Evolutionary conservation across 2,329 filamentous ascomycete species (phyloP).

Genomic region (Monosporascus ibericus): DNA sequence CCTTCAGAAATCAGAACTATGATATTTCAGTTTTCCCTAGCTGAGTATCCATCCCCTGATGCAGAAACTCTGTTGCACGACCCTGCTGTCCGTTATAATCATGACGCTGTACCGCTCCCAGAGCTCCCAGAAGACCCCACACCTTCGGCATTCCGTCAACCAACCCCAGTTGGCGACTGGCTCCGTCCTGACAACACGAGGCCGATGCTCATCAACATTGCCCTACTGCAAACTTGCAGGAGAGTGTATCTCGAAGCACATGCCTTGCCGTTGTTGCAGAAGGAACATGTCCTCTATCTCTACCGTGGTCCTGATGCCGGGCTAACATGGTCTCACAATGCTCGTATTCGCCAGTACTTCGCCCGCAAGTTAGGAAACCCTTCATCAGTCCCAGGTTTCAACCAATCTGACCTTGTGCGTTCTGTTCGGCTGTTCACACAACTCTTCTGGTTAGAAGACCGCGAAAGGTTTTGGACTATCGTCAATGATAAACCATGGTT

Average conservation of each 20-base stretch:
- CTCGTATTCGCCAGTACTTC: constrained; percentile 14
- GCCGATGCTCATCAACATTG: constrained; percentile 13
- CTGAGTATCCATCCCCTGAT: constrained; percentile 11
- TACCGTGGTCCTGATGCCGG: constrained; percentile 3
- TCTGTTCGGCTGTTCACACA: constrained; percentile 12
- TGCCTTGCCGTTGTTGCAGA: constrained; percentile 21
- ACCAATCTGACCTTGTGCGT: constrained; percentile 9
- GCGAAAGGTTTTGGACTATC: constrained; percentile 3
- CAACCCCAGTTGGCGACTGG: constrained; percentile 13
- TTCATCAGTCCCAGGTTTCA: constrained; percentile 1
- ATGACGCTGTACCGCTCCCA: not conserved
- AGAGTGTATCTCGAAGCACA: constrained; percentile 28
- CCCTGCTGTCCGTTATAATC: constrained; percentile 14
- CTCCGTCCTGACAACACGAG: constrained; percentile 25
- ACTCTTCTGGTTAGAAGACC: constrained; percentile 20
- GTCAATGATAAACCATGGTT: constrained; percentile 10
- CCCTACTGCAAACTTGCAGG: constrained; percentile 28
- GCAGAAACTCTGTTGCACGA: constrained; percentile 1
- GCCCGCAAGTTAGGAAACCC: constrained; percentile 9
- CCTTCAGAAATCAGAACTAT: constrained; percentile 26
- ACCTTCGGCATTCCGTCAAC: constrained; percentile 1
- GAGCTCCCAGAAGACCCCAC: constrained; percentile 17
- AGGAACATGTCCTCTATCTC: constrained; percentile 25
- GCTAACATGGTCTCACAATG: constrained; percentile 3
- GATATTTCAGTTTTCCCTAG: constrained; percentile 28